Evolutionary conservation across 768 basidiomycete genomes (phyloP), one percentile per base, ranked within the genome.

Genomic region (Clitopilus passeckerianus): DNA sequence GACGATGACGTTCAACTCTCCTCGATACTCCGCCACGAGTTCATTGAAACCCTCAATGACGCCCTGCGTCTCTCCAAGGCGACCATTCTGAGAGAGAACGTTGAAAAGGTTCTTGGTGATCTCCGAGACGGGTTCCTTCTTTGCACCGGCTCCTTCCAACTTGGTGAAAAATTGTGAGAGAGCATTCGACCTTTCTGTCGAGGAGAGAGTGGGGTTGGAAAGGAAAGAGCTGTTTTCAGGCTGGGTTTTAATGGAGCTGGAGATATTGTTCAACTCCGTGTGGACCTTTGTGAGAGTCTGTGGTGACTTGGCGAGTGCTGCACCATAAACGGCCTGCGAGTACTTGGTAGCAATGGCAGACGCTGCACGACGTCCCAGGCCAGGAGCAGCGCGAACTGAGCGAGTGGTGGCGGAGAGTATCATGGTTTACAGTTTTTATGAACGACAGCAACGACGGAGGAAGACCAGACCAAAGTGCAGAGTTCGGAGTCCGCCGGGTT

Each of bases 41-140:
- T 89, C 87, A 66, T 91, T 88, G 79, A 98, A 98, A 61, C 91
- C 93, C 69, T 90, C 86, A 67, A 98, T 91, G 63, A 96, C 93
- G 61, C 87, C 88, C 66, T 85, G 77, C 16, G 91, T 86, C 80
- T 96, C 91, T 62, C 77, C 82, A 62, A 98, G 80, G 64, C 97
- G 83, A 60, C 95, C 95, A 73, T 99, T 99, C 74, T 96, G 91
- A 60, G 91, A 89, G 61, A 99, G 84, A 65, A 98, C 87, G 35
- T 74, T 72, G 71, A 99, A 86, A 66, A 99, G 83, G 78, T 98
- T 96, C 83, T 89, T 91, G 68, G 95, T 94, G 72, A 94, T 82
- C 59, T 93, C 90, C 53, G 89, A 90, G 54, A 89, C 73, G n/a
- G 83, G 72, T 59, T 87, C 88, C 79, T 90, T 92, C 82, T 84